Evolutionary conservation across 2,329 filamentous ascomycete genomes (phyloP), one percentile per base, ranked within the genome.

Genomic region (Pestalotiopsis sp.): DNA sequence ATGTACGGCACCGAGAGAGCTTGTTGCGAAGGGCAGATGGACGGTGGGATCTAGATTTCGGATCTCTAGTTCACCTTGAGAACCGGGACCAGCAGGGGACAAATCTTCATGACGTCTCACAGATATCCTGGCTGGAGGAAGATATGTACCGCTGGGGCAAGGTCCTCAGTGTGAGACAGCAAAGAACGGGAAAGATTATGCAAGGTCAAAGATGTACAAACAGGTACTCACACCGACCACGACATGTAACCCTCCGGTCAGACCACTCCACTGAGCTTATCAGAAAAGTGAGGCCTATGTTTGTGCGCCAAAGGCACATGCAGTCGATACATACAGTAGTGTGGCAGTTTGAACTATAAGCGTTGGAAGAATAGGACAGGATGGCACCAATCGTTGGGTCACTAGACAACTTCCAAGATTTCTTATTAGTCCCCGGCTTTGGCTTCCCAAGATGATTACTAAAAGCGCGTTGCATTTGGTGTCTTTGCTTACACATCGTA

Each of bases 161-260:
- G 25, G 38, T 70, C 66, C 67, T 13, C 14, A 14, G 67, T 25
- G 73, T 75, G 65, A 68, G 67, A 75, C 71, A 68, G 45, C 64
- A 38, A 73, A 67, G 69, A 71, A 69, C 31, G 39, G 45, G 17
- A n/a, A 9, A 20, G 45, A 23, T 58, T 9, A 7, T 36, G 23
- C 73, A 74, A 67, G 65, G 64, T 17, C 41, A 62, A 17, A 68
- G 68, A 68, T 67, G 69, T 65, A 75, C 70, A 75, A 73, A 72
- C 69, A 74, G 64, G 68, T 64, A 59, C 70, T 69, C 71, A 70
- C 69, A 72, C 69, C 67, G 66, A 67, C 52, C 69, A 74, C 75
- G 62, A 57, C 70, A 74, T 69, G 63, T 57, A 61, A 41, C 41
- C 64, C 31, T 36, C 67, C 57, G 68, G 71, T 72, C 67, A 68